Base-by-base conservation (phyloP, 2,329 filamentous ascomycete genomes). In the Trichoderma breve region DNA sequence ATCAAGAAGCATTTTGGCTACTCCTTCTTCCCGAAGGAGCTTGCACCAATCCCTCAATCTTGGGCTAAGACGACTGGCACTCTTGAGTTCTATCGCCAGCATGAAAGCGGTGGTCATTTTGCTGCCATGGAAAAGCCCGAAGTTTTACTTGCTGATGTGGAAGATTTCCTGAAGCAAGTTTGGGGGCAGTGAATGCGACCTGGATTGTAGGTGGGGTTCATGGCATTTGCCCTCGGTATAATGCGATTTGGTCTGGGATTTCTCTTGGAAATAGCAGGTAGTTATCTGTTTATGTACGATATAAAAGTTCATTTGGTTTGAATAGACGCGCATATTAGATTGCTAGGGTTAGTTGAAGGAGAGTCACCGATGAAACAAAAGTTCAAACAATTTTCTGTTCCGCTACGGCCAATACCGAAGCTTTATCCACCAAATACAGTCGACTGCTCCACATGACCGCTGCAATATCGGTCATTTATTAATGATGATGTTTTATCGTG, bases 1-100 rank as follows among this genome's bases (percentile, higher is more conserved):
- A 63, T 70, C 21, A 62, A 63, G 1, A 70, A 70, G 68, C 58
- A 47, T 18, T 67, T 71, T 2, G 69, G 69, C 24, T 71, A 66
- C 15, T 66, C 60, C 3, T 67, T 66, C 30, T 71, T 71, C 9
- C 69, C 69, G 1, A 65, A 67, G 36, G 69, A 71, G 1, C 62
- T 71, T 34, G 61, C 47, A 21, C 53, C 62, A 24, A 66, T 66
- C 14, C 69, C 69, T 2, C 47, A 30, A 14, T 36, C 69, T 32
- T 71, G 69, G 69, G 61, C 36, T 11, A 26, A 43, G 12, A 60
- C 62, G 2, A 65, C 62, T 6, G 69, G 69, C 3, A 64, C 32
- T 24, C 61, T 71, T 4, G 24, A 43, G 18, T 67, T 66, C 14
- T 65, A 71, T 15, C 61, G 62, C 6, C 34, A 65, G 24, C 69